Conservation (phyloP, 306 rosid genomes). For the Pyrus betulifolia region DNA sequence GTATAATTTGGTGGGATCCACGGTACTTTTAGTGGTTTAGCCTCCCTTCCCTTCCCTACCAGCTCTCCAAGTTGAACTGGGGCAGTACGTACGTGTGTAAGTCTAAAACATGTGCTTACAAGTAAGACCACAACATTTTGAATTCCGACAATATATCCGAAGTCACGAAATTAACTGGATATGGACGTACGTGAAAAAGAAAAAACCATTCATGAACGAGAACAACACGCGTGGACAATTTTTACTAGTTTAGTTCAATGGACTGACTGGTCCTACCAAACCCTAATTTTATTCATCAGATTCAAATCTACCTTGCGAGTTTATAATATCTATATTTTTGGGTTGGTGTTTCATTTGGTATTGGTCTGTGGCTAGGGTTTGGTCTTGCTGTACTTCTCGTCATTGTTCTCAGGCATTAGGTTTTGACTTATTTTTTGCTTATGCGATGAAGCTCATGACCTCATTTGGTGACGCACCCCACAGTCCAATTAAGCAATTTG, state of each 20-base stretch:
- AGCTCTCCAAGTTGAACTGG: background rate
- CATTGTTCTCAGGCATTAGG: background rate
- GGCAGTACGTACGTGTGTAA: background rate
- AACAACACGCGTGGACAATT: background rate
- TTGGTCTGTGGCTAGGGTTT: slow-evolving; percentile 4
- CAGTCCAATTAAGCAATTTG: background rate
- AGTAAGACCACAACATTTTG: slow-evolving; percentile 10
- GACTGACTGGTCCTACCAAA: background rate
- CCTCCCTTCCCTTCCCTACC: background rate
- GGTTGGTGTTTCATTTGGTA: slow-evolving; percentile 6
- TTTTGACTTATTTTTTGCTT: background rate
- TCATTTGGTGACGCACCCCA: slow-evolving; percentile 2
- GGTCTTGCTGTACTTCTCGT: background rate
- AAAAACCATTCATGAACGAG: slow-evolving; percentile 7
- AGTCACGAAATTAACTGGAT: slow-evolving; percentile 5
- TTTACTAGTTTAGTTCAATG: background rate
- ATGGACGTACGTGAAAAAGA: background rate
- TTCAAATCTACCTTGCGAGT: background rate
- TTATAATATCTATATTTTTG: background rate
- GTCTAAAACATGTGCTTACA: slow-evolving; percentile 20
- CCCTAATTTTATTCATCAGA: too few species aligned
- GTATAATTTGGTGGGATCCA: too few species aligned
- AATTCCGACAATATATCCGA: background rate
- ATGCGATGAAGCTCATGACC: background rate
- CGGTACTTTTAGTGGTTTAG: background rate